Conservation (phyloP, 257 asterid species). For the Lithospermum erythrorhizon region DNA sequence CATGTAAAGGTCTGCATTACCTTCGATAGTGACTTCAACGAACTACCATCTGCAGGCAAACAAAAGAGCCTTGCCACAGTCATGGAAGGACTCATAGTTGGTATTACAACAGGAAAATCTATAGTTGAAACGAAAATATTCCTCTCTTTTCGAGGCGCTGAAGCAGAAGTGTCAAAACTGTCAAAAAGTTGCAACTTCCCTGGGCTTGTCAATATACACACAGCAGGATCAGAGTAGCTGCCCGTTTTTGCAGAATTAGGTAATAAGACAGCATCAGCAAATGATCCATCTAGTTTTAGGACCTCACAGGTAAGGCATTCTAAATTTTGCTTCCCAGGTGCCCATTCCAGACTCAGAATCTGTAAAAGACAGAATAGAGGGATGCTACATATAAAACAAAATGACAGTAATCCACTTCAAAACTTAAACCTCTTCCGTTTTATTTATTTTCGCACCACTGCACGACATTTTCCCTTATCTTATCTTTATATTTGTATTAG, state of each 20-base stretch:
- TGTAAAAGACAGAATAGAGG: constrained; percentile 19
- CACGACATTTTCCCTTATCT: neutral
- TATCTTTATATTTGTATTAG: neutral
- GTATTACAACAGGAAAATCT: constrained; percentile 50
- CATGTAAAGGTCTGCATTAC: constrained; percentile 24
- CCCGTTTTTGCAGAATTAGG: constrained; percentile 41
- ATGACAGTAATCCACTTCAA: neutral
- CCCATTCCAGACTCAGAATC: constrained; percentile 77
- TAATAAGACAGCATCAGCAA: constrained; percentile 64
- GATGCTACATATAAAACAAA: neutral
- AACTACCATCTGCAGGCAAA: constrained; percentile 30
- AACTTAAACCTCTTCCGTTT: neutral
- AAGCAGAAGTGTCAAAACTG: constrained; percentile 33
- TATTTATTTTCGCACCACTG: neutral
- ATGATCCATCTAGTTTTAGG: constrained; percentile 65
- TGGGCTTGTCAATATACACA: constrained; percentile 62
- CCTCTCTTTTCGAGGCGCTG: constrained; percentile 28
- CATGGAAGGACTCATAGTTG: constrained; percentile 58
- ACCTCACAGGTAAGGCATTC: constrained; percentile 57
- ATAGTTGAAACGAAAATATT: constrained; percentile 30
- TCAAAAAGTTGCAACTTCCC: constrained; percentile 54
- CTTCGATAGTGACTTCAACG: constrained; percentile 30
- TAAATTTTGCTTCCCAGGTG: constrained; percentile 64
- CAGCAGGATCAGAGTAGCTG: constrained; percentile 31
- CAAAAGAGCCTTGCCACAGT: constrained; percentile 50